phyloP scores from a whole-genome alignment of 2,329 filamentous ascomycete genomes.

The Penicillium frequentans region DNA sequence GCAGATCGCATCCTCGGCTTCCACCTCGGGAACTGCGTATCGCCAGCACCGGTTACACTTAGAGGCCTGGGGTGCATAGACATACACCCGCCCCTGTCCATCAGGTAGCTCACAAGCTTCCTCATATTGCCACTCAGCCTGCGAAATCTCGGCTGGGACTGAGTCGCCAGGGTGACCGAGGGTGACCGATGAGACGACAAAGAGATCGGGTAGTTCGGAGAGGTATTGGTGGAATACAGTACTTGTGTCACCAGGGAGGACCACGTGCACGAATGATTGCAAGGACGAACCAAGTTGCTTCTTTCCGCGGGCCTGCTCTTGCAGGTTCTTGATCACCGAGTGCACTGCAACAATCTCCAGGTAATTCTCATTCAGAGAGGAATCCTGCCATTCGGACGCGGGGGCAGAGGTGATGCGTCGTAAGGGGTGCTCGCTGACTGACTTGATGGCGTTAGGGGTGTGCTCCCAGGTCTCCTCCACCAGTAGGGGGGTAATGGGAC shows the following conservation, averaged over 20 bases:
- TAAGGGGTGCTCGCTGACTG: constrained; percentile 48
- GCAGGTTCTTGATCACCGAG: constrained; percentile 68
- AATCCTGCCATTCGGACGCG: constrained; percentile 39
- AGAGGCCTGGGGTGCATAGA: constrained; percentile 51
- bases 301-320: constrained; percentile 69
- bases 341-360: constrained; percentile 52
- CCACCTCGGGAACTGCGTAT: constrained; percentile 61
- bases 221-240: constrained; percentile 31
- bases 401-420: constrained; percentile 37
- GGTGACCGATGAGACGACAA: constrained; percentile 67
- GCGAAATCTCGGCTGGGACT: constrained; percentile 25
- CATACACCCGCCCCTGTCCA: constrained; percentile 37
- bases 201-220: constrained; percentile 61
- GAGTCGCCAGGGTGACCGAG: constrained; percentile 42
- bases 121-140: constrained; percentile 45
- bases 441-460: constrained; percentile 64
- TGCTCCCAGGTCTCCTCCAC: constrained; percentile 88
- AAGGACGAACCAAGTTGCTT: constrained; percentile 79
- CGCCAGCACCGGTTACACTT: constrained; percentile 93
- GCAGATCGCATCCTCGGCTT: constrained; percentile 65
- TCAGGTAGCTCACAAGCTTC: constrained; percentile 40
- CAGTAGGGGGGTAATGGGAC: constrained; percentile 76
- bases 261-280: constrained; percentile 65
- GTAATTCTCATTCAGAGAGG: constrained; percentile 50
- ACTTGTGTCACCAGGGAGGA: constrained; percentile 23